A percentile compares a stretch with the other conserved stretches of the same genome.
phyloP scores from a whole-genome alignment of 257 asterid genomes.

The Solanum appendiculatum region DNA sequence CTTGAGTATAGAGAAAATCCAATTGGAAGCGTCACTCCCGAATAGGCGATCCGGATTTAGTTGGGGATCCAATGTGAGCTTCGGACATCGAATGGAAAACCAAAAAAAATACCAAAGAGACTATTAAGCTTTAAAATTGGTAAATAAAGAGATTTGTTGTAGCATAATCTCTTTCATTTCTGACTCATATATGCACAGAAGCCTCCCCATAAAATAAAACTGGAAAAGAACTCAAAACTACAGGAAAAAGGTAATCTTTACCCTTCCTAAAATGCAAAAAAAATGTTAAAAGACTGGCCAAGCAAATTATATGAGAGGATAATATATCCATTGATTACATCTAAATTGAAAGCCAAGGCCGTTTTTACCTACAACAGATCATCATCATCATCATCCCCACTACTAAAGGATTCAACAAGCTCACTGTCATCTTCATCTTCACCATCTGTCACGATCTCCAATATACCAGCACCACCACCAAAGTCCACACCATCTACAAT shows the following conservation, averaged over 20 bases:
- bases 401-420: slow-evolving; percentile 48
- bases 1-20: background rate
- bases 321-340: background rate
- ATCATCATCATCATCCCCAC: slow-evolving; percentile 78
- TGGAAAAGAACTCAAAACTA: background rate
- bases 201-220: background rate
- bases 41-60: no score
- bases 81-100: fast-evolving
- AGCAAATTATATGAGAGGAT: background rate
- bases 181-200: background rate
- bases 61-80: background rate
- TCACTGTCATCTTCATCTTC: slow-evolving; percentile 72
- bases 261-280: background rate
- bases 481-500: slow-evolving; percentile 49
- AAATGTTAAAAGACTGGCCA: background rate
- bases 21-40: background rate
- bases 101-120: background rate
- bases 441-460: slow-evolving; percentile 62
- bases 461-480: slow-evolving; percentile 45
- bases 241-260: background rate
- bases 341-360: background rate
- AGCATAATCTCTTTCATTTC: background rate
- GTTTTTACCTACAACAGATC: slow-evolving; percentile 16
- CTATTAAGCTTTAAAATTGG: background rate
- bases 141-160: background rate